phyloP scores from a whole-genome alignment of 306 rosid species.

The peach (Prunus persica) region DNA sequence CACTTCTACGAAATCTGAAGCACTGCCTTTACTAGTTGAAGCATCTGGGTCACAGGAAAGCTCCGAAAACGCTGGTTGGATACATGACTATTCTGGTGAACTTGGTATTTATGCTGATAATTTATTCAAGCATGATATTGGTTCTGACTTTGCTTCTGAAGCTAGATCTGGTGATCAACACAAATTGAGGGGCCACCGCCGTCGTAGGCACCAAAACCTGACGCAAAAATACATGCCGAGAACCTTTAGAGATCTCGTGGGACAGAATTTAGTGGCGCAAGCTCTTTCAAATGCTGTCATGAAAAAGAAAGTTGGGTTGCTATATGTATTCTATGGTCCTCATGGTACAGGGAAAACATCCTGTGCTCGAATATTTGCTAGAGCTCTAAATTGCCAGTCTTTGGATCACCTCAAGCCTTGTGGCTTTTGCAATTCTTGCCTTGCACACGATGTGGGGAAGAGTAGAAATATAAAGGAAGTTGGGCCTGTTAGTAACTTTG shows the following conservation, averaged over 20 bases:
- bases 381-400: conserved; percentile 91
- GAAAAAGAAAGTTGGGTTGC: conserved; percentile 70
- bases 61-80: conserved; percentile 77
- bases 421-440: conserved; percentile 88
- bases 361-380: conserved; percentile 84
- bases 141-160: conserved; percentile 92
- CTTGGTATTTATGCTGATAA: conserved; percentile 82
- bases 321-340: conserved; percentile 94
- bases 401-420: conserved; percentile 80
- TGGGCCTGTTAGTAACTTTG: conserved; percentile 87
- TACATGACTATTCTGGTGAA: conserved; percentile 79
- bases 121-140: conserved; percentile 70
- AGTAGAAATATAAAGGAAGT: conserved; percentile 78
- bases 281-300: conserved; percentile 92
- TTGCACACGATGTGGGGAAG: conserved; percentile 76
- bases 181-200: conserved; percentile 55
- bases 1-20: conserved; percentile 73
- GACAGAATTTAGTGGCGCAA: conserved; percentile 89
- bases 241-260: conserved; percentile 84
- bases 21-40: conserved; percentile 79
- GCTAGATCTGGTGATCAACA: conserved; percentile 72
- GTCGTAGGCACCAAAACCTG: conserved; percentile 70
- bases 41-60: conserved; percentile 88
- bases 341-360: conserved; percentile 98
- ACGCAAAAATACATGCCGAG: conserved; percentile 87